Evolutionary conservation across 495 filamentous ascomycete species (phyloP), one percentile per base, ranked within the genome.

Genomic region (Talaromyces stipitatus): DNA sequence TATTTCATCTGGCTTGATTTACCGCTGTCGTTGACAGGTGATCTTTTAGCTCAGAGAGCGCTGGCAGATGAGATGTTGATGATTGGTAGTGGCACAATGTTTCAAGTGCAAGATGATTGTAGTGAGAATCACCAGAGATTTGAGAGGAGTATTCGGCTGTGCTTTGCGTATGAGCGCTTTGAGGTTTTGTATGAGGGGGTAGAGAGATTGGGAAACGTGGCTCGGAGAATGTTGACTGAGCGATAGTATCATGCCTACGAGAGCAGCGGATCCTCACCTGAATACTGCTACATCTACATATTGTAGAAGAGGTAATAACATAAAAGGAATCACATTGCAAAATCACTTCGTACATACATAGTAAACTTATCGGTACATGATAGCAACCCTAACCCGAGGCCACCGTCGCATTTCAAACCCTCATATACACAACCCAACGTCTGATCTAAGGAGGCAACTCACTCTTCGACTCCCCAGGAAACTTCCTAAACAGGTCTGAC

Each of bases 1-100:
- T 95, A 90, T 67, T 95, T 94, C 65, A 71, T 91, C 30, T 96
- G 90, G 89, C 63, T 94, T 16, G 69, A 71, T 8, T 68, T 96
- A 16, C 87, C 88, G 0, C 53, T 61, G 16, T 64, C 66, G 4
- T 61, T 84, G 10, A 68, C 63, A 20, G 84, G 83, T 2, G 66
- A 66, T 28, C 77, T 72, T n/a, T 72, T 95, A 12, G 80, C 82
- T 10, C 58, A 73, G 52, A 68, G 68, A 28, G 82, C 82, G 6
- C 66, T 73, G 61, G 64, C 71, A 2, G 75, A 84, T 48, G 81
- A 86, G 64, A 82, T 81, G 30, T 63, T 95, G 54, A 69, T 83
- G 18, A 69, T 92, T 8, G 84, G 80, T 0, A 69, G 78, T 5
- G 90, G 88, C 2, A 66, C 75, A 33, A 63, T 88, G 23, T 94